Percentiles rank a stretch among this genome's conserved stretches.
Conservation (phyloP, 1,284 basidiomycete genomes). For the Xanthoconium separans region DNA sequence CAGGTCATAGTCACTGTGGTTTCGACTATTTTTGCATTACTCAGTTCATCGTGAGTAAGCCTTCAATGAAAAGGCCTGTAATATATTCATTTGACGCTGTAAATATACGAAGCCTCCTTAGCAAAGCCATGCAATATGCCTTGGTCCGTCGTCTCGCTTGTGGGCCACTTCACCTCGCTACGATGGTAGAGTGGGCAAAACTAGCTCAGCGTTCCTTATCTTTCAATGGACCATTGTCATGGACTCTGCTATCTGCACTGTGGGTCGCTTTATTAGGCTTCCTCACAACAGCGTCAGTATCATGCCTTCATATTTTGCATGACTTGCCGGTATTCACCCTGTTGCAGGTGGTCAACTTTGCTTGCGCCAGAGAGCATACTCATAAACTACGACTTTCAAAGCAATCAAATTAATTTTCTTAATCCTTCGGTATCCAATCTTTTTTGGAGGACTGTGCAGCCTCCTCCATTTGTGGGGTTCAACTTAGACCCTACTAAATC, state of each 20-base stretch:
- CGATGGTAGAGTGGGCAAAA: not conserved
- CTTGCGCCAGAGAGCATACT: not conserved
- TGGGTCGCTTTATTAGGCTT: not conserved
- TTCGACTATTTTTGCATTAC: not conserved
- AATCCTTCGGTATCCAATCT: not conserved
- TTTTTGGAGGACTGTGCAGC: not conserved
- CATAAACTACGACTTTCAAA: not conserved
- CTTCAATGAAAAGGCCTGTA: no score
- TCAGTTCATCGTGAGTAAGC: not conserved
- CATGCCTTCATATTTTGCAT: not conserved
- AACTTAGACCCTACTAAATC: not conserved
- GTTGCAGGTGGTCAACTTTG: not conserved
- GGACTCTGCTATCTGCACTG: not conserved
- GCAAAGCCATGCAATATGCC: not conserved
- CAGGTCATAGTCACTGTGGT: not conserved
- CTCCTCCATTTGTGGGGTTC: not conserved
- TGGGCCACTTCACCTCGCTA: not conserved
- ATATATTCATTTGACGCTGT: not conserved
- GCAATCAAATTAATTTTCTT: not conserved
- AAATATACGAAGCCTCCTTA: not conserved
- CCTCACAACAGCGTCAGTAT: not conserved
- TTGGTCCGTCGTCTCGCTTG: not conserved
- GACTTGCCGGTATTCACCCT: not conserved
- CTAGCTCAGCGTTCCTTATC: not conserved
- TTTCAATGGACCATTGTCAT: not conserved